A percentile compares a stretch with the other conserved stretches of the same genome.
Evolutionary conservation across 176 grass and related monocot genomes (phyloP).

Genomic region (Musa troglodytarum): DNA sequence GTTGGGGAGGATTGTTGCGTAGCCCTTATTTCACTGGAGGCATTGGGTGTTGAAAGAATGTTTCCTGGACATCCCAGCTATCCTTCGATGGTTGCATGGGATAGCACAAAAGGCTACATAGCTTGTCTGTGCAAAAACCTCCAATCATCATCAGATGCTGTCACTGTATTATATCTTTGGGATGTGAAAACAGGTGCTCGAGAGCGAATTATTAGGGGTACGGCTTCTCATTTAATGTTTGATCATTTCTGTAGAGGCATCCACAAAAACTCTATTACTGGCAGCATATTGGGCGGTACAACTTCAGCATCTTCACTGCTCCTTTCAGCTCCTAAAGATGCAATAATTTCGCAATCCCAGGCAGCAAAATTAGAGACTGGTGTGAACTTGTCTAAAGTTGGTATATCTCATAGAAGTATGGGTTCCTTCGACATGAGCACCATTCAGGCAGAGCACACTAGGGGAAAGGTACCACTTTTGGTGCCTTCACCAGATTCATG

Average conservation of each 20-base stretch:
- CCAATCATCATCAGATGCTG: constrained; percentile 41
- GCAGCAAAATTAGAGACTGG: constrained; percentile 21
- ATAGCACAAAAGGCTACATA: constrained; percentile 84
- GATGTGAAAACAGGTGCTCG: constrained; percentile 82
- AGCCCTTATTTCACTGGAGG: constrained; percentile 77
- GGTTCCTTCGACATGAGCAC: constrained; percentile 24
- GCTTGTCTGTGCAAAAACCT: constrained; percentile 79
- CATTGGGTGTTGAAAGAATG: constrained; percentile 82
- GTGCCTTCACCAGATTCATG: constrained; percentile 25
- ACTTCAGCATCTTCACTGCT: constrained; percentile 81
- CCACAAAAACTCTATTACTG: constrained; percentile 69
- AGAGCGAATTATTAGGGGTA: constrained; percentile 61
- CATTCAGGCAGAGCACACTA: constrained; percentile 27
- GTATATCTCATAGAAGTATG: constrained; percentile 32
- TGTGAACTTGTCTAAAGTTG: constrained; percentile 22
- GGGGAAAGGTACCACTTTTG: constrained; percentile 39
- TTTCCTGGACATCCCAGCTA: constrained; percentile 78
- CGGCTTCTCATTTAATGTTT: constrained; percentile 70
- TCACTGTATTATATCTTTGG: constrained; percentile 75
- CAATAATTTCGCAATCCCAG: constrained; percentile 19
- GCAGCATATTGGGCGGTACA: constrained; percentile 79
- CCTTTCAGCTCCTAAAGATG: constrained; percentile 59
- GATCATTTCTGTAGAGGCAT: constrained; percentile 89
- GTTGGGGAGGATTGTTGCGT: constrained; percentile 83
- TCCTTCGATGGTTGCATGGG: constrained; percentile 85